These are phyloP conservation scores for Cymbidium sinense DNA, from an alignment of 106 monocot genomes.

Conservation along the genomic window DNA sequence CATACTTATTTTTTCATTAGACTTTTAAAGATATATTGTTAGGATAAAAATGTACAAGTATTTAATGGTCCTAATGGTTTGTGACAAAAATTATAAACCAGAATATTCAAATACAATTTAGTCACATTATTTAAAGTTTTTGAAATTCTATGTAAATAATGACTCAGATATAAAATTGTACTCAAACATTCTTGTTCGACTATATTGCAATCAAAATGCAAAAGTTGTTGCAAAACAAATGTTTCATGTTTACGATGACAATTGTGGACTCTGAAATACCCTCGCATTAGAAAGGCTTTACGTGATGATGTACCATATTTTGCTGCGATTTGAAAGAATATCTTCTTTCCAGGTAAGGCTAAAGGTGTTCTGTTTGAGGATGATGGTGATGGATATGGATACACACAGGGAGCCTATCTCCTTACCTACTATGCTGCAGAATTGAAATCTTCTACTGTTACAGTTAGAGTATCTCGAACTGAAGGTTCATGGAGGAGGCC, in stretches of 20 bases:
- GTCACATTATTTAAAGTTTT: no score
- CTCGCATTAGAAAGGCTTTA: not conserved
- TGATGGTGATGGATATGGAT: conserved; percentile 89
- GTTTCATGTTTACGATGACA: not conserved
- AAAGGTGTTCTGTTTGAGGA: conserved; percentile 88
- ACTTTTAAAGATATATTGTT: no score
- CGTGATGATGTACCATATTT: not conserved
- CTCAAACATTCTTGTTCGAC: not conserved
- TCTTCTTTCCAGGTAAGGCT: conserved; percentile 61
- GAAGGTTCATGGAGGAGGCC: conserved; percentile 82
- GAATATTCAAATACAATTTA: no score
- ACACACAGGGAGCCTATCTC: conserved; percentile 57
- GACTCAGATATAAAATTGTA: no score
- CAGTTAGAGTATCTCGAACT: conserved; percentile 59
- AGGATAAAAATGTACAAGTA: no score
- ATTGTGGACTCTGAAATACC: not conserved
- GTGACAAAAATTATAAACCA: no score
- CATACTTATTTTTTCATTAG: no score
- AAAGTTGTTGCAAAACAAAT: not conserved
- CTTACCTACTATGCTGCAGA: conserved; percentile 79
- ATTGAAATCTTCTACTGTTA: conserved; percentile 56
- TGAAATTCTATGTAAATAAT: no score
- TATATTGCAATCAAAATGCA: not conserved
- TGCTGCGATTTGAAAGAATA: not conserved
- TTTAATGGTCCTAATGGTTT: no score